Evolutionary conservation across 495 filamentous ascomycete genomes (phyloP).

Genomic region (Penicillium malachiteum): DNA sequence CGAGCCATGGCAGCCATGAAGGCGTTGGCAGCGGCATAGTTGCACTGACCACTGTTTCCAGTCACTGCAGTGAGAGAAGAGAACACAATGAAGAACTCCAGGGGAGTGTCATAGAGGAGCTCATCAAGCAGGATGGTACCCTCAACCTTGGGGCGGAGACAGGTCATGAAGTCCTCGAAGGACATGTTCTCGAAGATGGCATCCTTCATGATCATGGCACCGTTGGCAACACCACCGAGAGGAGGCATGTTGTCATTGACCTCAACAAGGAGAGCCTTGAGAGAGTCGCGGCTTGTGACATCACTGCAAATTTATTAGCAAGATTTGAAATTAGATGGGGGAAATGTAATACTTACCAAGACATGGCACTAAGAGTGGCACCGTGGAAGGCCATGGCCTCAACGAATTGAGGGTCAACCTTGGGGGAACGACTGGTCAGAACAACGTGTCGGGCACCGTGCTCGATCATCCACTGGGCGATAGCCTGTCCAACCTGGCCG

Average conservation of each 20-base stretch:
- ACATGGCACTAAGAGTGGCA: too few relatives aligned
- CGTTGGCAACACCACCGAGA: conserved; percentile 54
- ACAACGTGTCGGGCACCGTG: conserved; percentile 51
- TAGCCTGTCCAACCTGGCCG: conserved; percentile 53
- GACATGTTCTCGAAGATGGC: conserved; percentile 56
- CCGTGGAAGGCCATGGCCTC: too few relatives aligned
- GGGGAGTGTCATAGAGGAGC: conserved; percentile 21
- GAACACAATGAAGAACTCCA: conserved; percentile 3
- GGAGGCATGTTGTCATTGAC: conserved; percentile 29
- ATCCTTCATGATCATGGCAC: conserved; percentile 46
- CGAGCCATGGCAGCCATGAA: conserved; percentile 41
- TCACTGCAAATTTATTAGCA: too few relatives aligned
- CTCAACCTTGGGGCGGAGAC: conserved; percentile 54
- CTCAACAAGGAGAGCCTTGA: not conserved
- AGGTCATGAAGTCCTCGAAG: conserved; percentile 46
- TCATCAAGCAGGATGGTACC: conserved; percentile 25
- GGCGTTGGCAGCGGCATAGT: conserved; percentile 53
- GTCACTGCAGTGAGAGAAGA: conserved; percentile 3
- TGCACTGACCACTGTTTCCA: conserved; percentile 42
- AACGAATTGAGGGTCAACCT: conserved; percentile 24
- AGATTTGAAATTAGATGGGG: too few relatives aligned
- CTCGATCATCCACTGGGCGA: conserved; percentile 53
- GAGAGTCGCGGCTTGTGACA: not conserved
- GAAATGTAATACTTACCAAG: too few relatives aligned
- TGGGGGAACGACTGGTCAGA: conserved; percentile 50